These are phyloP conservation scores for Xylaria sp. DNA, from an alignment of 2,329 filamentous ascomycete genomes.

Conservation along the genomic window DNA sequence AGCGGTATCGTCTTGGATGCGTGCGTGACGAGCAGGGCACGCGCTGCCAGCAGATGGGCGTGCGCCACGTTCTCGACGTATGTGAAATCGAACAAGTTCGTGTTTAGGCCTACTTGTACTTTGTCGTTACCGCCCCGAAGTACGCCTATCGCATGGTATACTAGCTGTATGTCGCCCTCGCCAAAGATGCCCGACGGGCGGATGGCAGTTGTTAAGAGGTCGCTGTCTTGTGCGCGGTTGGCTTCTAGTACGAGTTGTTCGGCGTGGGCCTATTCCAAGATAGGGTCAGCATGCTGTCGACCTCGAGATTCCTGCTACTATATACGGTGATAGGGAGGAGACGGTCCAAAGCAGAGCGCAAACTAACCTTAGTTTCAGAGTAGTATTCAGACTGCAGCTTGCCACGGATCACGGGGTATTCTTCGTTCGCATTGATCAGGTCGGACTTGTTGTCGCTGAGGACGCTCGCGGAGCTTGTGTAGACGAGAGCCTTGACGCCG, in stretches of 20 bases:
- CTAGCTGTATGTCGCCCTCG: constrained; percentile 82
- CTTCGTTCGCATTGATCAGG: constrained; percentile 86
- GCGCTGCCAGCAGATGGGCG: constrained; percentile 84
- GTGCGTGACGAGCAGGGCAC: constrained; percentile 73
- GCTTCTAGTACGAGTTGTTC: constrained; percentile 83
- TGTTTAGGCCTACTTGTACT: constrained; percentile 81
- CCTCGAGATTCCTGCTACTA: neutral
- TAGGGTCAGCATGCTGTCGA: constrained; percentile 31
- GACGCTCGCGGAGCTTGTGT: constrained; percentile 90
- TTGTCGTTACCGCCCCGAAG: constrained; percentile 75
- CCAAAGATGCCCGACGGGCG: constrained; percentile 92
- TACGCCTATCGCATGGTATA: constrained; percentile 78
- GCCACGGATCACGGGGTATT: constrained; percentile 79
- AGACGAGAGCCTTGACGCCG: constrained; percentile 84
- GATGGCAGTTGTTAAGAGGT: constrained; percentile 81
- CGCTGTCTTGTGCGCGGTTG: constrained; percentile 67
- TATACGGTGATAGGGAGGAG: neutral
- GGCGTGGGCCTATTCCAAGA: constrained; percentile 70
- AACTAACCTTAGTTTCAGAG: constrained; percentile 83
- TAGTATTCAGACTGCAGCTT: constrained; percentile 82
- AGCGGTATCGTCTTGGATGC: constrained; percentile 69
- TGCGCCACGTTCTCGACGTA: constrained; percentile 75
- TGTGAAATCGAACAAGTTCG: constrained; percentile 73
- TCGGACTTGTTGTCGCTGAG: constrained; percentile 84
- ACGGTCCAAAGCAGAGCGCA: neutral